phyloP scores from a whole-genome alignment of 2,329 filamentous ascomycete genomes.

The Aspergillus latus region DNA sequence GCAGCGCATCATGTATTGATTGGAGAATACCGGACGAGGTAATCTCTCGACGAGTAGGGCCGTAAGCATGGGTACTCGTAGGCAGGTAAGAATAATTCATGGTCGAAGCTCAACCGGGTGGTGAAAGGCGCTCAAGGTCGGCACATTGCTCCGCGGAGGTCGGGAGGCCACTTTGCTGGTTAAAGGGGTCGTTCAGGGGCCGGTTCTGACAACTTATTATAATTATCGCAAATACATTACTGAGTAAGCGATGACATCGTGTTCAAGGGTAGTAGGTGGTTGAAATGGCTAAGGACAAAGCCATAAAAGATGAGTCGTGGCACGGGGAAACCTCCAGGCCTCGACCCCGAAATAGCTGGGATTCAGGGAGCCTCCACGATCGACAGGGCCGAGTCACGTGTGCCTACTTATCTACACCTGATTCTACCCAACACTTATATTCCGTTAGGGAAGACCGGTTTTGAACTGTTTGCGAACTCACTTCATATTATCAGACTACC shows the following conservation, averaged over 20 bases:
- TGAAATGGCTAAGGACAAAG: neutral
- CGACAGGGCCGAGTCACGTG: constrained; percentile 9
- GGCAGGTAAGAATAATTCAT: constrained; percentile 40
- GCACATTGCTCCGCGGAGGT: constrained; percentile 22
- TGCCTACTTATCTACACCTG: too few relatives aligned
- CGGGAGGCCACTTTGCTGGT: neutral
- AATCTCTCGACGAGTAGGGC: constrained; percentile 23
- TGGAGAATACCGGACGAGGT: constrained; percentile 16
- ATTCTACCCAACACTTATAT: neutral
- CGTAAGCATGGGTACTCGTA: constrained; percentile 28
- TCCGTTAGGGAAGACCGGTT: neutral
- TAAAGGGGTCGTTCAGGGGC: neutral
- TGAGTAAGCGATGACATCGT: neutral
- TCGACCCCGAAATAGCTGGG: neutral
- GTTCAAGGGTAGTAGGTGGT: neutral
- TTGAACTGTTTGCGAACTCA: too few relatives aligned
- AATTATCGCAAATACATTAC: neutral
- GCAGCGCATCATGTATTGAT: constrained; percentile 21
- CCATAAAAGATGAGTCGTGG: neutral
- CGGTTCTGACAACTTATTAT: neutral
- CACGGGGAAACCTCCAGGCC: too few relatives aligned
- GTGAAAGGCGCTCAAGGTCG: constrained; percentile 16
- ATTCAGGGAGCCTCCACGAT: neutral
- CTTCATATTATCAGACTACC: too few relatives aligned
- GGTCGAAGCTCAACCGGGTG: constrained; percentile 19